Evolutionary conservation across 2,329 filamentous ascomycete genomes (phyloP).

Genomic region (Microsporum audouinii): DNA sequence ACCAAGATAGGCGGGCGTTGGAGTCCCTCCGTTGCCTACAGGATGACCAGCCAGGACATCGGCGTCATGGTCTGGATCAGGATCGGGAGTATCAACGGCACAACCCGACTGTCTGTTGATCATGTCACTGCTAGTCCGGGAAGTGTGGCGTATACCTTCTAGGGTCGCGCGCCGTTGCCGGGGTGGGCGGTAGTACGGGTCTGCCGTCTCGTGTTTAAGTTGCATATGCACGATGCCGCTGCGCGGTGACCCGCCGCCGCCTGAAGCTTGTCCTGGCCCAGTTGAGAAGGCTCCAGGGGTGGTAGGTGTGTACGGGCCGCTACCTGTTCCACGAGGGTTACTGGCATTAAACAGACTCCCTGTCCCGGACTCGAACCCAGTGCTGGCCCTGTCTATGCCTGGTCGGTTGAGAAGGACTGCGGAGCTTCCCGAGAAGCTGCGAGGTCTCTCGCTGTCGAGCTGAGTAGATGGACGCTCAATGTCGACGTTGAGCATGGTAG

Average conservation of each 20-base stretch:
- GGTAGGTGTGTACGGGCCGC: conserved; percentile 56
- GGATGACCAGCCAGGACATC: conserved; percentile 30
- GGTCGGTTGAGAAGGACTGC: conserved; percentile 41
- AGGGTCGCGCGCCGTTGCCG: conserved; percentile 56
- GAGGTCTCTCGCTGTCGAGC: conserved; percentile 42
- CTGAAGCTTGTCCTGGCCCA: conserved; percentile 43
- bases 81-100: conserved; percentile 25
- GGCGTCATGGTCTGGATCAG: conserved; percentile 6
- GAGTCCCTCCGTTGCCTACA: conserved; percentile 35
- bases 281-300: conserved; percentile 59
- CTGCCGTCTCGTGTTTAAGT: conserved; percentile 45
- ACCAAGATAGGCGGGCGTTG: conserved; percentile 44
- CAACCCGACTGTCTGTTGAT: conserved; percentile 31
- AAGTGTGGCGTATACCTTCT: conserved; percentile 39
- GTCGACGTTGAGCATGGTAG: conserved; percentile 64
- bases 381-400: neutral
- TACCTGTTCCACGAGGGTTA: conserved; percentile 46
- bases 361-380: conserved; percentile 38
- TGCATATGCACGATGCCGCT: conserved; percentile 25
- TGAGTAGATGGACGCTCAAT: conserved; percentile 52
- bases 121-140: conserved; percentile 39
- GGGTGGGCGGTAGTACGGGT: conserved; percentile 84
- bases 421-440: conserved; percentile 52
- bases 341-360: conserved; percentile 37
- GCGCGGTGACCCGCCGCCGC: conserved; percentile 33